phyloP scores from a whole-genome alignment of 768 basidiomycete genomes.

The Podaxis sp. region DNA sequence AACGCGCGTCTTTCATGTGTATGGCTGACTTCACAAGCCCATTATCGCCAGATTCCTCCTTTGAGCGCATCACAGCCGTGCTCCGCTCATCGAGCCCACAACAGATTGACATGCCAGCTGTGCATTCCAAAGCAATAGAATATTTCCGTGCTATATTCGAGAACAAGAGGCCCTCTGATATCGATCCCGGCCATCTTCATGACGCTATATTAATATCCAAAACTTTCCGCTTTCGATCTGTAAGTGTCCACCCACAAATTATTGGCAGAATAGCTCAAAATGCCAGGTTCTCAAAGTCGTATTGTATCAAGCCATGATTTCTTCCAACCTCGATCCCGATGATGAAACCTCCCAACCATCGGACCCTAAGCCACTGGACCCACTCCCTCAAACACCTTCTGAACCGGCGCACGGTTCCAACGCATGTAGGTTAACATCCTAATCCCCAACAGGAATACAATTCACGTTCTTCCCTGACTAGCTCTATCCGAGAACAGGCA shows the following conservation, averaged over 20 bases:
- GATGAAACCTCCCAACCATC: constrained; percentile 21
- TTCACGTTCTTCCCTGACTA: constrained; percentile 9
- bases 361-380: constrained; percentile 10
- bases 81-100: constrained; percentile 56
- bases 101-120: constrained; percentile 55
- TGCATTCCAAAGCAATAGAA: constrained; percentile 46
- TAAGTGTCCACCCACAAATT: constrained; percentile 31
- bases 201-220: constrained; percentile 55
- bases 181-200: constrained; percentile 34
- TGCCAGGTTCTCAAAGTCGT: constrained; percentile 59
- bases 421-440: not conserved
- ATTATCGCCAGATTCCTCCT: constrained; percentile 40
- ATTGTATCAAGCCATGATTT: constrained; percentile 63
- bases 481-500: constrained; percentile 23
- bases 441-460: not conserved
- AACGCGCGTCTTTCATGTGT: constrained; percentile 7
- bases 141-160: constrained; percentile 50
- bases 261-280: constrained; percentile 8
- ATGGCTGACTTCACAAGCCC: constrained; percentile 37
- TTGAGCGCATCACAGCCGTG: constrained; percentile 50
- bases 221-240: constrained; percentile 45
- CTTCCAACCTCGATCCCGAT: constrained; percentile 52
- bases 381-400: constrained; percentile 13
- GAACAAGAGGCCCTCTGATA: constrained; percentile 37
- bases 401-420: not conserved